Evolutionary conservation across 2,329 filamentous ascomycete species (phyloP).

Genomic region (Byssothecium circinans): DNA sequence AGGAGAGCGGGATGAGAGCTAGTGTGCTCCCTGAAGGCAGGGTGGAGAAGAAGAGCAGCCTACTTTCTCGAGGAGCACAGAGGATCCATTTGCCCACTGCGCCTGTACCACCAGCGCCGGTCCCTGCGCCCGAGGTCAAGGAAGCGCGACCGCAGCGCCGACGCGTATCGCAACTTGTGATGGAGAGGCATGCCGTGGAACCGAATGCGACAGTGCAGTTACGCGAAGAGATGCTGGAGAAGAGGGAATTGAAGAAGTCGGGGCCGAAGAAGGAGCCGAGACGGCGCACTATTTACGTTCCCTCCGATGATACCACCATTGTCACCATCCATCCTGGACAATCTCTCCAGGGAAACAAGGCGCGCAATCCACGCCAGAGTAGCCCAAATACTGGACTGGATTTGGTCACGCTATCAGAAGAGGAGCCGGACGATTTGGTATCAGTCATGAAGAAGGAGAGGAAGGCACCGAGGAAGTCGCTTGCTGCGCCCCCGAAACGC

Average conservation of each 20-base stretch:
- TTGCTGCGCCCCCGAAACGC: slow-evolving; percentile 53
- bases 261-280: slow-evolving; percentile 46
- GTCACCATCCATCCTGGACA: slow-evolving; percentile 56
- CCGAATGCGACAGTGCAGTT: slow-evolving; percentile 34
- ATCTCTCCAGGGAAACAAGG: slow-evolving; percentile 21
- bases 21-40: slow-evolving; percentile 26
- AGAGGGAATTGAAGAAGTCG: slow-evolving; percentile 35
- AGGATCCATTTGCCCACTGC: slow-evolving; percentile 28
- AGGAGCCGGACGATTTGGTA: slow-evolving; percentile 36
- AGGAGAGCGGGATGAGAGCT: slow-evolving; percentile 15
- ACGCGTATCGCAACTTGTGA: slow-evolving; percentile 40
- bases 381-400: slow-evolving; percentile 44
- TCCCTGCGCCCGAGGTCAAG: slow-evolving; percentile 17
- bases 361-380: slow-evolving; percentile 30
- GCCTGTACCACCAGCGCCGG: not conserved
- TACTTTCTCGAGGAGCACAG: slow-evolving; percentile 42
- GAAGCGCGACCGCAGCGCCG: slow-evolving; percentile 35
- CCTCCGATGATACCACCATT: slow-evolving; percentile 54
- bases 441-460: slow-evolving; percentile 37
- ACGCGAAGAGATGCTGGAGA: slow-evolving; percentile 33
- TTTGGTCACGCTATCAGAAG: slow-evolving; percentile 43
- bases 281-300: slow-evolving; percentile 55
- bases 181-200: slow-evolving; percentile 26
- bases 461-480: slow-evolving; percentile 42
- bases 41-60: slow-evolving; percentile 29